These are phyloP conservation scores for Entelexis paramagnoliae DNA, from an alignment of 1,139 yeast genomes.

Conservation along the genomic window DNA sequence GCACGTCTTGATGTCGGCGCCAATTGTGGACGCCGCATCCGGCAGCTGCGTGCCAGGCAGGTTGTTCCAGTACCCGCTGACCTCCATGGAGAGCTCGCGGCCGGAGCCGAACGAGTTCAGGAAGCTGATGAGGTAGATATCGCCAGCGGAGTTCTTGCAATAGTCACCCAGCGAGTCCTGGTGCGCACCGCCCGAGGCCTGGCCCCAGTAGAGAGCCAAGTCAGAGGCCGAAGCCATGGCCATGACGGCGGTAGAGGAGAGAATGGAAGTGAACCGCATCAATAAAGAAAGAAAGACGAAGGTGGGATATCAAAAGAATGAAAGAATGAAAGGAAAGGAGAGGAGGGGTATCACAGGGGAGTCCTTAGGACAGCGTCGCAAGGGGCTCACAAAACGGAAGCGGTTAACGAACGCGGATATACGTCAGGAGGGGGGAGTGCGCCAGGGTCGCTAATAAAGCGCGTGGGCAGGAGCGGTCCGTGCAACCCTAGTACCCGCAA, in stretches of 20 bases:
- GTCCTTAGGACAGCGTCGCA: background rate
- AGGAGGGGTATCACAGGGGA: constrained; percentile 3
- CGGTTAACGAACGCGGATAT: background rate
- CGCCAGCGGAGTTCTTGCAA: constrained; percentile 61
- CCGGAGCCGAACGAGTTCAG: constrained; percentile 40
- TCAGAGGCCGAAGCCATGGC: constrained; percentile 17
- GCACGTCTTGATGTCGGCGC: constrained; percentile 71
- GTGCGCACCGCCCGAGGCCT: constrained; percentile 48
- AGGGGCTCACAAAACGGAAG: background rate
- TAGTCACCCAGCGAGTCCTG: constrained; percentile 56
- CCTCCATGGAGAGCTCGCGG: constrained; percentile 31
- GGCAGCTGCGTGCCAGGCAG: constrained; percentile 25
- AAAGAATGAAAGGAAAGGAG: background rate
- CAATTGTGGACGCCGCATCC: constrained; percentile 31
- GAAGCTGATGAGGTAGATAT: constrained; percentile 64
- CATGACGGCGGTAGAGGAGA: constrained; percentile 7
- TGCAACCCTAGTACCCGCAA: background rate
- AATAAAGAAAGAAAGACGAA: constrained; percentile 1
- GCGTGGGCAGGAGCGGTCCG: background rate
- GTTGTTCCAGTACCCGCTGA: constrained; percentile 21
- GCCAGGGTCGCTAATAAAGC: background rate
- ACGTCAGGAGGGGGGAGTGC: background rate
- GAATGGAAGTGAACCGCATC: constrained; percentile 12
- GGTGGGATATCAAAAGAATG: constrained; percentile 6
- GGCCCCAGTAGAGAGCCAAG: constrained; percentile 65